Conservation (phyloP, 108 stramenopile species). For the Nitzschia palea region DNA sequence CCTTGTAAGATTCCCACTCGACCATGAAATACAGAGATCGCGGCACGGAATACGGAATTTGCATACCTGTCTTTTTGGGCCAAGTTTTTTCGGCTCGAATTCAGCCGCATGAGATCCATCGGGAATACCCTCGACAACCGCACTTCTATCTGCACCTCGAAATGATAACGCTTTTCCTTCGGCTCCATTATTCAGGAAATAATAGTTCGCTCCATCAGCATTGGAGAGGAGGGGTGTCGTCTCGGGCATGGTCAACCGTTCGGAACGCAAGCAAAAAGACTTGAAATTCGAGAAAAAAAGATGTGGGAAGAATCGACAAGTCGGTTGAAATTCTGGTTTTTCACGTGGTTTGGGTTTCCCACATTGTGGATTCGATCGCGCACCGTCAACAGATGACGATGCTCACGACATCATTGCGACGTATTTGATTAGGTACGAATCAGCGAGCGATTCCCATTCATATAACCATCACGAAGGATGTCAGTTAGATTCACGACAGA, state of each 20-base stretch:
- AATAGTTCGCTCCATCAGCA: not conserved
- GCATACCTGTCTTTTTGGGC: slow-evolving; percentile 17
- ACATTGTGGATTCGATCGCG: no score
- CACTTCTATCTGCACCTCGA: slow-evolving; percentile 25
- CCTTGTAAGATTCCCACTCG: not conserved
- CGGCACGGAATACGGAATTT: not conserved
- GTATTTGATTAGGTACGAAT: no score
- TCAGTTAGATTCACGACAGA: no score
- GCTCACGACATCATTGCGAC: no score
- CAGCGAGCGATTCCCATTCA: no score
- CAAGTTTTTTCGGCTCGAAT: slow-evolving; percentile 25
- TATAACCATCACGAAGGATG: no score
- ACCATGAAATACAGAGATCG: not conserved
- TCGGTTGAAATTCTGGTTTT: no score
- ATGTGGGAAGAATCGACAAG: not conserved
- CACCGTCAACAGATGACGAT: no score
- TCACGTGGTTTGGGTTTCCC: no score
- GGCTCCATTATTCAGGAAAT: slow-evolving; percentile 10
- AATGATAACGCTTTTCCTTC: slow-evolving; percentile 8
- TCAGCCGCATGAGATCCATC: slow-evolving; percentile 13
- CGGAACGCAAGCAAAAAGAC: no score
- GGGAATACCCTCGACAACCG: slow-evolving; percentile 27
- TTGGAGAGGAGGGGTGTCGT: slow-evolving; percentile 10
- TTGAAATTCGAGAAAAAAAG: not conserved
- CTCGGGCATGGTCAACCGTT: slow-evolving; percentile 23